These are phyloP conservation scores for Penicillium dipodomyicola DNA, from an alignment of 495 filamentous ascomycete genomes.

Conservation along the genomic window DNA sequence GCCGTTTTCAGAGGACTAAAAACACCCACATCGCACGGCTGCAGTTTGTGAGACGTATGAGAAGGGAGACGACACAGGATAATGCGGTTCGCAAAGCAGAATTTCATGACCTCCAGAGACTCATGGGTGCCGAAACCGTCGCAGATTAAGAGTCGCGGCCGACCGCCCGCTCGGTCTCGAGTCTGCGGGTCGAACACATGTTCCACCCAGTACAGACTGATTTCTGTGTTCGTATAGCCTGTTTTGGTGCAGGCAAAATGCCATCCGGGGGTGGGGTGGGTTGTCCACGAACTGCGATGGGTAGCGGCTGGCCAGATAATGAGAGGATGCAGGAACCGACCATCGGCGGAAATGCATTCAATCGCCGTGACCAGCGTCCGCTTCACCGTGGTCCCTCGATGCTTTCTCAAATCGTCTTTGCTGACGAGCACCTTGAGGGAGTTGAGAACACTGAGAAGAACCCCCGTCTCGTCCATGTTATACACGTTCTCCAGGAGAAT, in stretches of 20 bases:
- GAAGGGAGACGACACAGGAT: slow-evolving; percentile 31
- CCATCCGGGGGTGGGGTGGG: slow-evolving; percentile 31
- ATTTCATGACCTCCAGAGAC: slow-evolving; percentile 27
- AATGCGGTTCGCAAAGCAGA: slow-evolving; percentile 33
- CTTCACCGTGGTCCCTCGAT: slow-evolving; percentile 31
- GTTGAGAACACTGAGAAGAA: slow-evolving; percentile 35
- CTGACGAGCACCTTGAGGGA: slow-evolving; percentile 38
- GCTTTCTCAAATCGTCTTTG: slow-evolving; percentile 33
- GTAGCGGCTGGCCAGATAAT: slow-evolving; percentile 41
- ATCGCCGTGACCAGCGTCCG: slow-evolving; percentile 30
- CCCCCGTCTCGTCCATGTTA: slow-evolving; percentile 37
- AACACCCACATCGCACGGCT: slow-evolving; percentile 31
- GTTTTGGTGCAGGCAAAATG: slow-evolving; percentile 28
- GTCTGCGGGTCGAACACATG: slow-evolving; percentile 35
- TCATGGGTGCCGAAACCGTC: slow-evolving; percentile 30
- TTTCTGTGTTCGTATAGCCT: slow-evolving; percentile 33
- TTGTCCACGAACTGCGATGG: slow-evolving; percentile 24
- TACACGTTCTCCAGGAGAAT: slow-evolving; percentile 28
- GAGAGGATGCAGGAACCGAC: slow-evolving; percentile 25
- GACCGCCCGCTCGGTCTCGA: slow-evolving; percentile 20
- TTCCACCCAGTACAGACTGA: slow-evolving; percentile 36
- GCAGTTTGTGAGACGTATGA: slow-evolving; percentile 31
- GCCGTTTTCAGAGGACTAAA: slow-evolving; percentile 29
- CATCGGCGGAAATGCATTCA: slow-evolving; percentile 32
- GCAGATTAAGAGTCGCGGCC: slow-evolving; percentile 26